Evolutionary conservation across 805 yeast species (phyloP), one percentile per base, ranked within the genome.

Genomic region (Yarrowia bubula): DNA sequence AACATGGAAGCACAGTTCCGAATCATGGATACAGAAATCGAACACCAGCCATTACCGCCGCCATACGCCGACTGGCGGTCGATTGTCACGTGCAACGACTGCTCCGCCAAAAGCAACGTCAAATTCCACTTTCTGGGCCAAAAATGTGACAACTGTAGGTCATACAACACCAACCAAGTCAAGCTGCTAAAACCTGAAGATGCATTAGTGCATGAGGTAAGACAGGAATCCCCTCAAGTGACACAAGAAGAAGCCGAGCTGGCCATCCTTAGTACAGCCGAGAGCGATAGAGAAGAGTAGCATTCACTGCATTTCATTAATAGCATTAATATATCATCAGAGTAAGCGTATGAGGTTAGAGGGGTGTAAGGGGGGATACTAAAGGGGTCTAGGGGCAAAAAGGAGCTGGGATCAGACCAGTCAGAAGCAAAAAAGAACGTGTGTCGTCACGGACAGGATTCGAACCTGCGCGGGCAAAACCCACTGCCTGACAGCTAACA

Each of bases 391-490:
- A 22, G 28, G 28, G 7, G 43, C 43, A 41, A 22, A 13, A 4
- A 22, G 32, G 22, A 15, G 7, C 32, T 10, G 32, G 10, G 32
- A 13, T 6, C 14, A 28, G 17, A n/a, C 18, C 32, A n/a, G 8
- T 3, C 7, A n/a, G 28, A 10, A 22, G n/a, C 8, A 22, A 38
- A 51, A 51, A 38, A 39, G 35, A 83, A 84, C 80, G 83, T 79
- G 79, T 77, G 75, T 70, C 96, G 97, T 89, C 89, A 90, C 96
- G 88, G 96, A 90, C 96, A 91, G 96, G 97, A 90, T 90, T 90
- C 97, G 97, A 90, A 90, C 97, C 96, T 91, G 96, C 96, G 97
- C 86, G 84, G 88, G 90, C 86, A 87, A 81, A 87, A 85, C 90
- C 88, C 90, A 87, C 86, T 85, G 89, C 90, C 91, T 65, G 8